phyloP scores from a whole-genome alignment of 139 green algal species.

The Tetradesmus obliquus region DNA sequence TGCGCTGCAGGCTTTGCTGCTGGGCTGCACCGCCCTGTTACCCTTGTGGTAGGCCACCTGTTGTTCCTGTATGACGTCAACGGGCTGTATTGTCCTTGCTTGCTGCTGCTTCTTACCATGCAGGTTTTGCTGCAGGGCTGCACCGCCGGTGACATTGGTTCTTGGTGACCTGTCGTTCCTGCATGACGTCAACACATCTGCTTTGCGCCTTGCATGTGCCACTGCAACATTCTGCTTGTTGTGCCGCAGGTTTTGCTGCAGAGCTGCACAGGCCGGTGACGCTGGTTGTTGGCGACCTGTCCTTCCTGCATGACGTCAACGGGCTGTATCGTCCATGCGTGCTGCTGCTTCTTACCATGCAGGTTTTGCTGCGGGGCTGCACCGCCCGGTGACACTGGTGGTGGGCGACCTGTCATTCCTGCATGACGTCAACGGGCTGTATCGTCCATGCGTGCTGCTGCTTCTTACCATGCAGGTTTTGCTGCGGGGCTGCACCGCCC shows the following conservation, averaged over 20 bases:
- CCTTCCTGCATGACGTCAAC: slow-evolving; percentile 99
- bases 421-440: slow-evolving; percentile 75
- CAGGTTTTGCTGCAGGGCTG: too few relatives aligned
- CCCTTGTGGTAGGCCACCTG: neutral
- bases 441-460: too few relatives aligned
- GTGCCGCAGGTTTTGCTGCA: slow-evolving; percentile 86
- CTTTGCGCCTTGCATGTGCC: too few relatives aligned
- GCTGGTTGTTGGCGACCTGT: slow-evolving; percentile 96
- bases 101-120: neutral
- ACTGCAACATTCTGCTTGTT: too few relatives aligned
- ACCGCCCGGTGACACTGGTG: neutral
- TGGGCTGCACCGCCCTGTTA: slow-evolving; percentile 55
- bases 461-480: neutral
- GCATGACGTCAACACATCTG: too few relatives aligned
- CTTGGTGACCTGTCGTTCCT: too few relatives aligned
- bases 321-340: too few relatives aligned
- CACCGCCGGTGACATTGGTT: too few relatives aligned
- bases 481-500: too few relatives aligned
- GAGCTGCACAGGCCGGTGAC: slow-evolving; percentile 83
- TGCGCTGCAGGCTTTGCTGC: slow-evolving; percentile 84
- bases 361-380: slow-evolving; percentile 89
- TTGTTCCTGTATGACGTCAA: slow-evolving; percentile 84
- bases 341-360: too few relatives aligned
- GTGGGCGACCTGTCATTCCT: slow-evolving; percentile 51
- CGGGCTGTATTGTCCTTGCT: neutral